phyloP scores from a whole-genome alignment of 1,284 basidiomycete genomes.

The Fomitopsis betulina region DNA sequence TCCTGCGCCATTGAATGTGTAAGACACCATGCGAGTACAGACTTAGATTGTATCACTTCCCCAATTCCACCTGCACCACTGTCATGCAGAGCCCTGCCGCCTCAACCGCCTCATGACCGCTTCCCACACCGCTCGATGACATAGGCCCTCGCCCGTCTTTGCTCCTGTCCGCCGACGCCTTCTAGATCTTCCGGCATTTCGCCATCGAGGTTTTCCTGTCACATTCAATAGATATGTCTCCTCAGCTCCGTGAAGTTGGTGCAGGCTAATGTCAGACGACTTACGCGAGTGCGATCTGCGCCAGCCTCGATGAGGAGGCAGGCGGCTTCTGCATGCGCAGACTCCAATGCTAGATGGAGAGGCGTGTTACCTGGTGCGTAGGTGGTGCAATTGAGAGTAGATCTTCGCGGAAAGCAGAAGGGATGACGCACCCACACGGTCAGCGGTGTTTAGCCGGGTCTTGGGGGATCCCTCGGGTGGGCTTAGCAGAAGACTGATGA shows the following conservation, averaged over 20 bases:
- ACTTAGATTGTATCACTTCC: neutral
- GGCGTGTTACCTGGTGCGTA: slow-evolving; percentile 78
- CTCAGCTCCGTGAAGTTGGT: slow-evolving; percentile 9
- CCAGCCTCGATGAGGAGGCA: slow-evolving; percentile 89
- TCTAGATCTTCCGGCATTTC: slow-evolving; percentile 80
- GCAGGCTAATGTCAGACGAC: slow-evolving; percentile 24
- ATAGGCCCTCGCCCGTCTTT: slow-evolving; percentile 72
- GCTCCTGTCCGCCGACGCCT: slow-evolving; percentile 86
- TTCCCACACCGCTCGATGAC: slow-evolving; percentile 67
- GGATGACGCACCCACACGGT: slow-evolving; percentile 66
- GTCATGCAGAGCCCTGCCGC: neutral
- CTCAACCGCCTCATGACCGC: slow-evolving; percentile 12
- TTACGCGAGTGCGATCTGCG: slow-evolving; percentile 82
- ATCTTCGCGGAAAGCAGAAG: neutral
- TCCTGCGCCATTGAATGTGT: neutral
- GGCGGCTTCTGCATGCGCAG: slow-evolving; percentile 86
- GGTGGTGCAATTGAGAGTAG: slow-evolving; percentile 4
- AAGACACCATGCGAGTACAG: neutral
- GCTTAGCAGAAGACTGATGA: slow-evolving; percentile 76
- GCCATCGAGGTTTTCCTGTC: slow-evolving; percentile 75
- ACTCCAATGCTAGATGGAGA: slow-evolving; percentile 94
- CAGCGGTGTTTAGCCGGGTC: slow-evolving; percentile 80
- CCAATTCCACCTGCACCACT: neutral
- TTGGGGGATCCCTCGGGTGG: slow-evolving; percentile 73
- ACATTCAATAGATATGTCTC: neutral